Base-by-base conservation (phyloP, 2,329 filamentous ascomycete genomes). In the Penicillium sp. region DNA sequence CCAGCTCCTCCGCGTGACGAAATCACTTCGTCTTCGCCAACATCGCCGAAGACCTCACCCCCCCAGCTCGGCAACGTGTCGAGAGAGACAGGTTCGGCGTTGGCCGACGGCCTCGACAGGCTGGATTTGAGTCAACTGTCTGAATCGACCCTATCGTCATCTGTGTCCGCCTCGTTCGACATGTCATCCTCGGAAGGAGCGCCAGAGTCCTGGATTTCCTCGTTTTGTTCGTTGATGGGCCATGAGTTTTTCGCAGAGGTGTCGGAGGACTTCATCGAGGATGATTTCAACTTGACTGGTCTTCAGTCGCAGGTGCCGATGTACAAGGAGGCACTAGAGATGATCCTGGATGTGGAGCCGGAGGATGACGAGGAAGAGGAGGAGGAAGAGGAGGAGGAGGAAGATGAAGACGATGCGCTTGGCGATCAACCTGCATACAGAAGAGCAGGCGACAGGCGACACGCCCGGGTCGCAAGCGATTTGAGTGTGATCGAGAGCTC, bases 211-310 rank as follows among this genome's bases (percentile, higher is more conserved):
- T 99, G 94, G 94, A 97, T 99, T 79, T 89, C 91, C 62, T 95
- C 92, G 57, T 99, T 97, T 76, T 99, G 94, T 81, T 92, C 91
- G 39, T 82, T 97, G 45, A 84, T 97, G 59, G 94, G 94, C 60
- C 94, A 99, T 75, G 94, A 99, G 77, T 99, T 97, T 79, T 99
- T 99, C 76, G 94, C 94, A 61, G 94, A 99, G 80, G 93, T 99
- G 50, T 94, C 91, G 45, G 94, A 99, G 78, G 94, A 99, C 71
- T 99, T 99, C 70, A 97, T 99, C 72, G 94, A 99, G 76, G 94
- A 99, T 86, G 94, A 99, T 76, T 99, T 99, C 82, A 99, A 99
- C 77, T 82, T 99, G 64, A 99, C 94, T 0, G 94, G 94, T 49
- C 82, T 99, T 69, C 92, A 96, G 76, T 90, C 88, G 59, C 93